phyloP scores from a whole-genome alignment of 768 basidiomycete species.

The Leccinum olivaceopallidum region DNA sequence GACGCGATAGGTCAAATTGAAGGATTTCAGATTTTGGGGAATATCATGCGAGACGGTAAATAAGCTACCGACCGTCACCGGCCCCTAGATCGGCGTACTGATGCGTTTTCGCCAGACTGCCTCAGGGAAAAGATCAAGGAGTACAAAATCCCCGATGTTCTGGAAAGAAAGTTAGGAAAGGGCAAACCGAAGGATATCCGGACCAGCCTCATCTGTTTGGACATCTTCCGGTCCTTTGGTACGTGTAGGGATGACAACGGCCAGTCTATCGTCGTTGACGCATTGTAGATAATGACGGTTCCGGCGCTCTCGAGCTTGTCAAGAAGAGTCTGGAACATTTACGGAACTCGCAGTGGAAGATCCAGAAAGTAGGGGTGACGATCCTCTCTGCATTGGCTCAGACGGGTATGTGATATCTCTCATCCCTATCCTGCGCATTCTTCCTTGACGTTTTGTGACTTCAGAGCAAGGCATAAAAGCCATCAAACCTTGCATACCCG shows the following conservation, averaged over 20 bases:
- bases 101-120: constrained; percentile 9
- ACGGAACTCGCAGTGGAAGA: constrained; percentile 11
- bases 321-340: constrained; percentile 11
- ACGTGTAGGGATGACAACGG: not conserved
- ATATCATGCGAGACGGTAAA: constrained; percentile 26
- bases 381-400: constrained; percentile 26
- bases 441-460: not conserved
- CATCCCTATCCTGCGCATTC: not conserved
- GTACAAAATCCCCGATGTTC: constrained; percentile 21
- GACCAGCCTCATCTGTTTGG: constrained; percentile 25
- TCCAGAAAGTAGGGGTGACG: constrained; percentile 24
- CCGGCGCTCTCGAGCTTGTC: not conserved
- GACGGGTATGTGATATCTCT: constrained; percentile 11
- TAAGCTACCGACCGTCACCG: not conserved
- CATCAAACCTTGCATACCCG: not conserved
- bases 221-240: constrained; percentile 27
- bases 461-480: not conserved
- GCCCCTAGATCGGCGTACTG: not conserved
- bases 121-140: constrained; percentile 16
- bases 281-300: not conserved
- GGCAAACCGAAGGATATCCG: constrained; percentile 19
- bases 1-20: constrained; percentile 25
- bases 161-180: constrained; percentile 17
- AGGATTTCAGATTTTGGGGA: constrained; percentile 26
- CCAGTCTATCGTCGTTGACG: not conserved